Conservation (phyloP, 202 grass and related monocot genomes). For the Miscanthus sacchariflorus region DNA sequence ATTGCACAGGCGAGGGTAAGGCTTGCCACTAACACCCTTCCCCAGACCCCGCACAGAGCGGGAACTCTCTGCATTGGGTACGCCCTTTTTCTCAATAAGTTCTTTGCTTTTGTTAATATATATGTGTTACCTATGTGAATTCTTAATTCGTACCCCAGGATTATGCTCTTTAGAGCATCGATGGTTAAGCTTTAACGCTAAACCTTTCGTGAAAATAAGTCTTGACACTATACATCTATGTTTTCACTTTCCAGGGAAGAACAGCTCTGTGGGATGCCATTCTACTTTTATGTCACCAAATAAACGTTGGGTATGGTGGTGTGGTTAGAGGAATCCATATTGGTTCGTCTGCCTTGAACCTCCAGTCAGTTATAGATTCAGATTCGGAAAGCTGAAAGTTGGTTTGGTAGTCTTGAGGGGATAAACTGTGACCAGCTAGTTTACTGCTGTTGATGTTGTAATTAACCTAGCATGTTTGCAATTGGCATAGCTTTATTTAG, state of each 20-base stretch:
- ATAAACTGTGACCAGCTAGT: neutral
- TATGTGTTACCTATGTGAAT: conserved; percentile 19
- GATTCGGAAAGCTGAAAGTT: conserved; percentile 63
- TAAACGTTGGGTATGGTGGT: conserved; percentile 78
- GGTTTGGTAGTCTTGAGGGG: neutral
- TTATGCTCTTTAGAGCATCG: neutral
- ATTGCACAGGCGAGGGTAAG: no score
- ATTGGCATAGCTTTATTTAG: conserved; percentile 42
- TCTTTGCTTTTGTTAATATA: conserved; percentile 7
- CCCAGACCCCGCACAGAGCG: no score
- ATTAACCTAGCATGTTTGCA: conserved; percentile 24
- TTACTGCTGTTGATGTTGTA: conserved; percentile 35
- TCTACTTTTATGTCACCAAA: conserved; percentile 92
- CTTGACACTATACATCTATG: conserved; percentile 21
- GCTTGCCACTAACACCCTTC: no score
- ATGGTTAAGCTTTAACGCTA: neutral
- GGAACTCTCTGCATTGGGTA: no score
- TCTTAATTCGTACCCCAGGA: neutral
- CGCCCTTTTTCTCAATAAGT: neutral
- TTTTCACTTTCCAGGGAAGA: conserved; percentile 73
- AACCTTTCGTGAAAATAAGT: neutral
- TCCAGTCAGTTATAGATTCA: conserved; percentile 78
- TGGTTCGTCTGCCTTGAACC: conserved; percentile 79
- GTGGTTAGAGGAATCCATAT: conserved; percentile 92
- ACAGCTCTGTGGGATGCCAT: conserved; percentile 96